Percentiles rank a stretch among this genome's conserved stretches.
phyloP scores from a whole-genome alignment of 2,329 filamentous ascomycete genomes.

The Colletotrichum sp. region DNA sequence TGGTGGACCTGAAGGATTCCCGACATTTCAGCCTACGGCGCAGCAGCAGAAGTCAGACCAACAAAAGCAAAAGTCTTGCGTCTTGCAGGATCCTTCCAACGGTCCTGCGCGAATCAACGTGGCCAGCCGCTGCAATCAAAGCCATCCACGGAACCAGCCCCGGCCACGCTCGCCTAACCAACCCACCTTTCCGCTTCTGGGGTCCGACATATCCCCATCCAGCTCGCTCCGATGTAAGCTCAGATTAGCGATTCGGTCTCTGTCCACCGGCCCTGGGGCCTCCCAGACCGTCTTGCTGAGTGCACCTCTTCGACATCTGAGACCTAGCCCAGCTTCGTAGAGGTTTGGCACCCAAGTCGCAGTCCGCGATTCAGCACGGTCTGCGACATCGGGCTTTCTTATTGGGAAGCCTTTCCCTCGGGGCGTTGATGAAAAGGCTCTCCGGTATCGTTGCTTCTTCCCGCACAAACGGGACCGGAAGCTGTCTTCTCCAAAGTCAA shows the following conservation, averaged over 20 bases:
- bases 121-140: background rate
- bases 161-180: background rate
- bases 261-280: background rate
- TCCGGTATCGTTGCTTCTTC: background rate
- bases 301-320: background rate
- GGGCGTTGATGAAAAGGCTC: background rate
- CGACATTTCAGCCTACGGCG: background rate
- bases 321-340: background rate
- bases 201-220: background rate
- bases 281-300: background rate
- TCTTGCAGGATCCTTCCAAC: background rate
- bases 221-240: background rate
- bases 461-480: background rate
- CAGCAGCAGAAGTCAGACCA: background rate
- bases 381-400: background rate
- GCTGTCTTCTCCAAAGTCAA: background rate
- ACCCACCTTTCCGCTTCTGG: background rate
- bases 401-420: background rate
- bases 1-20: slow-evolving; percentile 14
- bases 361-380: background rate
- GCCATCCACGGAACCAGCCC: background rate
- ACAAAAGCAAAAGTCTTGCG: background rate
- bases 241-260: background rate
- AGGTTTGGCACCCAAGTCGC: background rate
- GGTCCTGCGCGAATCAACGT: background rate